A percentile compares a stretch with the other conserved stretches of the same genome.
Evolutionary conservation across 164 flowering plant genomes (phyloP).

Genomic region (Berberis vulgaris): DNA sequence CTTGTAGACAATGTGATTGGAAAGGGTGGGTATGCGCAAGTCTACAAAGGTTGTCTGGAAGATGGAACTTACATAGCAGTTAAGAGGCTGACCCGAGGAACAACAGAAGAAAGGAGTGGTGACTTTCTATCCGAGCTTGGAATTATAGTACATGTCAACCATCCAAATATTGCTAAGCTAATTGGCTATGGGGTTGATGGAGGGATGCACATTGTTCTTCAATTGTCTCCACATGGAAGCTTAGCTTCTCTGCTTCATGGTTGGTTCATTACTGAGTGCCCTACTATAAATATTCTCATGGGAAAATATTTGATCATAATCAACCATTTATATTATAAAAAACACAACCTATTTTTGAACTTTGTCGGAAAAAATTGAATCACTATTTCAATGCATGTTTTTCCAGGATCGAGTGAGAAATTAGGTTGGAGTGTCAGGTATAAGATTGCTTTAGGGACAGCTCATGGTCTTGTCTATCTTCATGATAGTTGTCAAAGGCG

Average conservation of each 20-base stretch:
- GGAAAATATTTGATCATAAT: no score
- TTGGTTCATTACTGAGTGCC: constrained; percentile 16
- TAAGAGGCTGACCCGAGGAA: constrained; percentile 64
- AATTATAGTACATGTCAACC: constrained; percentile 81
- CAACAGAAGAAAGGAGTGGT: constrained; percentile 54
- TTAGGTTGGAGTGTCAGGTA: constrained; percentile 59
- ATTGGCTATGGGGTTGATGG: constrained; percentile 93
- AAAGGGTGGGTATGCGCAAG: constrained; percentile 92
- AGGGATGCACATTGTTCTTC: constrained; percentile 89
- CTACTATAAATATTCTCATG: no score
- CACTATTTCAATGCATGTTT: neutral
- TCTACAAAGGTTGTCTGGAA: constrained; percentile 64
- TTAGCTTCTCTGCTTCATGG: constrained; percentile 71
- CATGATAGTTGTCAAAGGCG: constrained; percentile 86
- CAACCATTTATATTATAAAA: no score
- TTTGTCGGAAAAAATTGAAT: neutral
- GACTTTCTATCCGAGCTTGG: constrained; percentile 92
- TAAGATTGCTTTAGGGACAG: constrained; percentile 72
- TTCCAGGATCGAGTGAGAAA: constrained; percentile 46
- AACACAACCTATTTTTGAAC: neutral
- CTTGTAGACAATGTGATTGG: constrained; percentile 68
- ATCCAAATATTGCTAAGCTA: constrained; percentile 77
- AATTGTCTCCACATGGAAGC: constrained; percentile 84
- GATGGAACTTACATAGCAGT: constrained; percentile 68
- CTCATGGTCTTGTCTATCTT: constrained; percentile 77